These are phyloP conservation scores for Xerocomus cyaneibrunnescens DNA, from an alignment of 1,284 basidiomycete species.

Conservation along the genomic window DNA sequence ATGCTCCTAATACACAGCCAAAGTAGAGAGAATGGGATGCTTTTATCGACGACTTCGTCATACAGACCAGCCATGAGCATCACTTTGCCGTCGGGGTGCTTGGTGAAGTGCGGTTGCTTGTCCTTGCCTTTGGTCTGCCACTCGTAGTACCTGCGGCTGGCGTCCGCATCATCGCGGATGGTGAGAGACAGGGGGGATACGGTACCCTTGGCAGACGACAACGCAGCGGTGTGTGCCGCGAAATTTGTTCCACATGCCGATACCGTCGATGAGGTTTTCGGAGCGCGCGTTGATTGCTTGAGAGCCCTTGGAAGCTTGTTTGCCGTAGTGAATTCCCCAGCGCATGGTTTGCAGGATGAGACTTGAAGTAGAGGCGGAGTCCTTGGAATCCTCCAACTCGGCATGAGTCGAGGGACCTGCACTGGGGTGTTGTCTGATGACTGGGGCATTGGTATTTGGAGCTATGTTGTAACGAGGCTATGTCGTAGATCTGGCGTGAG, in stretches of 20 bases:
- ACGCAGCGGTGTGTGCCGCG: constrained; percentile 80
- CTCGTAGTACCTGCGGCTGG: constrained; percentile 74
- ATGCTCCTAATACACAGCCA: not conserved
- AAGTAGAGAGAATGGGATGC: constrained; percentile 30
- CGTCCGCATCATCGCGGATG: not conserved
- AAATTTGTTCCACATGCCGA: constrained; percentile 80
- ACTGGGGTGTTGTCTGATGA: constrained; percentile 46
- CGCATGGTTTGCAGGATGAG: constrained; percentile 73
- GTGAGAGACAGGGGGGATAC: not conserved
- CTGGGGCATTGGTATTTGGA: constrained; percentile 66
- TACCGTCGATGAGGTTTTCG: constrained; percentile 75
- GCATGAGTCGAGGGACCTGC: not conserved
- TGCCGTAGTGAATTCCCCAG: constrained; percentile 90
- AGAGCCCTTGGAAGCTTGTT: constrained; percentile 65
- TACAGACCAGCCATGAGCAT: constrained; percentile 91
- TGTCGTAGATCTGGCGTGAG: not conserved
- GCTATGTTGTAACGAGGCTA: constrained; percentile 68
- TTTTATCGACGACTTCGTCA: constrained; percentile 69
- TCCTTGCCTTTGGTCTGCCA: constrained; percentile 84
- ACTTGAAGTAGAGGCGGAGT: not conserved
- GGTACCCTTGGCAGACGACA: constrained; percentile 77
- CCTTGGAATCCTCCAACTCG: constrained; percentile 1
- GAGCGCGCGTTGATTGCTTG: constrained; percentile 90
- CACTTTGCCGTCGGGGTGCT: constrained; percentile 62
- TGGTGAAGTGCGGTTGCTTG: constrained; percentile 79